Evolutionary conservation across 2,329 filamentous ascomycete species (phyloP).

Genomic region (Didymella lethalis): DNA sequence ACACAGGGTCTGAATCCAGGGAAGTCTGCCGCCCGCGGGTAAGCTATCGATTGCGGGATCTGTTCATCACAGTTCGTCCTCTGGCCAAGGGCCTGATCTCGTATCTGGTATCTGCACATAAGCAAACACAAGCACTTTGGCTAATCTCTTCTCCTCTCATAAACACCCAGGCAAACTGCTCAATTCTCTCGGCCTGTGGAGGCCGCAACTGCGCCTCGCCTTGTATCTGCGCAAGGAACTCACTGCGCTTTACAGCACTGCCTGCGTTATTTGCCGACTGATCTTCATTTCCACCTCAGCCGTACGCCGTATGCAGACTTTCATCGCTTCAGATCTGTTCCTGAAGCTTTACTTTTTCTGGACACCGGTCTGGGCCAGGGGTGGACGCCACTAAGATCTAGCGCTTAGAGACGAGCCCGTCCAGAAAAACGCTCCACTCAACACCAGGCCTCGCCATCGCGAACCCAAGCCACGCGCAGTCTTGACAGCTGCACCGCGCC

Average conservation of each 20-base stretch:
- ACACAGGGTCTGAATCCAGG: not conserved
- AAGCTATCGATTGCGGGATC: constrained; percentile 6
- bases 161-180: not conserved
- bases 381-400: constrained; percentile 13
- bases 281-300: constrained; percentile 19
- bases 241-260: not conserved
- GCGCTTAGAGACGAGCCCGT: constrained; percentile 3
- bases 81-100: constrained; percentile 6
- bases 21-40: not conserved
- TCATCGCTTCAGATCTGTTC: constrained; percentile 16
- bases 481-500: constrained; percentile 25
- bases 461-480: constrained; percentile 25
- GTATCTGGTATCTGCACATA: constrained; percentile 23
- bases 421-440: constrained; percentile 24
- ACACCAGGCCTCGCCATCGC: constrained; percentile 17
- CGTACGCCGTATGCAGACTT: constrained; percentile 9
- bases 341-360: constrained; percentile 15
- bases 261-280: not conserved
- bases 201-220: not conserved
- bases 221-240: not conserved
- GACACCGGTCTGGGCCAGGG: constrained; percentile 19
- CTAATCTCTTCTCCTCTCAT: not conserved
- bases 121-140: constrained; percentile 16
- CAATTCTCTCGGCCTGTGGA: not conserved
- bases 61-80: constrained; percentile 4